Conservation (phyloP, 2,329 filamentous ascomycete species). For the Mariannaea elegans region DNA sequence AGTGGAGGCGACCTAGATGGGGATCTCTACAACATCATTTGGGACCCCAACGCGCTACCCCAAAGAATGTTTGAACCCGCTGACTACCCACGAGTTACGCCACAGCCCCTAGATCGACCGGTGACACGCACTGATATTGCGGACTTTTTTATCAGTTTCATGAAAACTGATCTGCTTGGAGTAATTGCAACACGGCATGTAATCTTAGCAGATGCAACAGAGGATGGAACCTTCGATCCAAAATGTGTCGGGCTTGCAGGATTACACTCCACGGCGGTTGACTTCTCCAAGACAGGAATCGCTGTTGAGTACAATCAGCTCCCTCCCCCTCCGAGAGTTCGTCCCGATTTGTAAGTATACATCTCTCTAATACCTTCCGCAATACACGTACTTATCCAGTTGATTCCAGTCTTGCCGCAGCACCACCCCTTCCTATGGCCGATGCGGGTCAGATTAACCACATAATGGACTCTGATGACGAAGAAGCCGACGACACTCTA, state of each 20-base stretch:
- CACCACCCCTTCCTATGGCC: slow-evolving; percentile 55
- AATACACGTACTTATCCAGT: neutral
- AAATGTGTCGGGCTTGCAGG: slow-evolving; percentile 66
- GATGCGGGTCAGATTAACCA: slow-evolving; percentile 52
- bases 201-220: slow-evolving; percentile 67
- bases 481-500: slow-evolving; percentile 50
- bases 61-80: slow-evolving; percentile 62
- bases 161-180: slow-evolving; percentile 72
- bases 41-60: slow-evolving; percentile 65
- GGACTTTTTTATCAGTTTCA: slow-evolving; percentile 82
- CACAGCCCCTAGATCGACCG: slow-evolving; percentile 66
- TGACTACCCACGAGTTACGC: slow-evolving; percentile 70
- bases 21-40: slow-evolving; percentile 84
- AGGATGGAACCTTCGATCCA: slow-evolving; percentile 58
- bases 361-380: neutral
- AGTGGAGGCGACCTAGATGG: slow-evolving; percentile 87
- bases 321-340: slow-evolving; percentile 49
- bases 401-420: slow-evolving; percentile 53
- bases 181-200: slow-evolving; percentile 72
- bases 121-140: slow-evolving; percentile 75
- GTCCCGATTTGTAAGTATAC: slow-evolving; percentile 64
- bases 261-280: slow-evolving; percentile 76
- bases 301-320: slow-evolving; percentile 58
- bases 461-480: slow-evolving; percentile 42
- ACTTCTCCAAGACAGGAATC: slow-evolving; percentile 80